Conservation (phyloP, 331 rosid species). For the Telfairia occidentalis region DNA sequence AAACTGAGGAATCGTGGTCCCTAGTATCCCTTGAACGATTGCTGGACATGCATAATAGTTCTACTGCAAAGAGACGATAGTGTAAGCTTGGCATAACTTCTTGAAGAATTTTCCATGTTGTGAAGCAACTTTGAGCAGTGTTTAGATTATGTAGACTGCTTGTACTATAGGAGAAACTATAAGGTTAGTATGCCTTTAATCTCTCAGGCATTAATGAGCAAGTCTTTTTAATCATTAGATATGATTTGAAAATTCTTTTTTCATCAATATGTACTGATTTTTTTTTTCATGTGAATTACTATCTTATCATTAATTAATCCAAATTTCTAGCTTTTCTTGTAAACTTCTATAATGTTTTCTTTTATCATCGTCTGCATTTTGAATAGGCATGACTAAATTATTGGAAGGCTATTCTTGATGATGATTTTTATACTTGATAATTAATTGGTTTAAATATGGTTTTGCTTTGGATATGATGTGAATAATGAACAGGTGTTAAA, state of each 20-base stretch:
- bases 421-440: neutral
- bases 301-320: neutral
- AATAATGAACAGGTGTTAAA: neutral
- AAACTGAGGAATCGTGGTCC: conserved; percentile 61
- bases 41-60: conserved; percentile 62
- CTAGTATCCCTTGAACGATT: conserved; percentile 59
- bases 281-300: conserved; percentile 6
- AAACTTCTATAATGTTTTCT: neutral
- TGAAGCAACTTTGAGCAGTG: conserved; percentile 8
- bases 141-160: conserved; percentile 4
- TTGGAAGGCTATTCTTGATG: neutral
- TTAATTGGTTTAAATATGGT: neutral
- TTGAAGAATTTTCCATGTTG: neutral
- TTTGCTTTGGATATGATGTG: neutral
- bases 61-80: conserved; percentile 41
- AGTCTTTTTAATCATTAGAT: neutral
- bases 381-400: neutral
- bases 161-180: neutral
- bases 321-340: neutral
- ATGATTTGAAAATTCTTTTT: conserved; percentile 3
- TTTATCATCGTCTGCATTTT: neutral
- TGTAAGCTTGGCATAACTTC: conserved; percentile 4
- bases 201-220: neutral
- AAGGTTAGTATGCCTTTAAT: conserved; percentile 9
- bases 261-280: conserved; percentile 3